Evolutionary conservation across 2,329 filamentous ascomycete genomes (phyloP).

Genomic region (Neofusicoccum sp.): DNA sequence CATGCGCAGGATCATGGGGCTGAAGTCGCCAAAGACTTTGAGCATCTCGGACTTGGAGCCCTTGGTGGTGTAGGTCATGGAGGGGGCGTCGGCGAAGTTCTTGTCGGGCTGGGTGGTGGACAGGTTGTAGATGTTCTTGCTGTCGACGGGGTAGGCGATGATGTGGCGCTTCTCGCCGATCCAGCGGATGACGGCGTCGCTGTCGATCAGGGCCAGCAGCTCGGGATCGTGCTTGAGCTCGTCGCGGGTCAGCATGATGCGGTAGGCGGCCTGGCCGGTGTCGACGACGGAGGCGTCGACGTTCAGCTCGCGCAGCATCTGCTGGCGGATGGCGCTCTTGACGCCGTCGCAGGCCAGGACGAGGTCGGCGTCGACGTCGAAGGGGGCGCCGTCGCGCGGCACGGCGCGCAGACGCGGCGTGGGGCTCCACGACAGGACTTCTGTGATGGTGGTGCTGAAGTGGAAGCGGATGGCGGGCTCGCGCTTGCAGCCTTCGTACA

Average conservation of each 20-base stretch:
- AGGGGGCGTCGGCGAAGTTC: slow-evolving; percentile 57
- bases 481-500: slow-evolving; percentile 68
- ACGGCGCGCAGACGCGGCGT: slow-evolving; percentile 60
- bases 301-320: slow-evolving; percentile 56
- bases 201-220: slow-evolving; percentile 64
- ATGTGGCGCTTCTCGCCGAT: slow-evolving; percentile 73
- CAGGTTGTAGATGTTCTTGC: slow-evolving; percentile 66
- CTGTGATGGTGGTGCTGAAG: slow-evolving; percentile 58
- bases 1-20: slow-evolving; percentile 60
- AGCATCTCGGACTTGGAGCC: slow-evolving; percentile 62
- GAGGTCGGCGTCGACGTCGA: slow-evolving; percentile 51
- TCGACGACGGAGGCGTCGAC: slow-evolving; percentile 59
- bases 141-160: slow-evolving; percentile 72
- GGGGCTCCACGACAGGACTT: slow-evolving; percentile 59
- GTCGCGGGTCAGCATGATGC: slow-evolving; percentile 70
- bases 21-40: slow-evolving; percentile 59
- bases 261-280: slow-evolving; percentile 74
- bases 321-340: slow-evolving; percentile 46
- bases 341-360: slow-evolving; percentile 50
- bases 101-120: slow-evolving; percentile 61
- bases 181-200: slow-evolving; percentile 69
- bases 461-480: slow-evolving; percentile 66
- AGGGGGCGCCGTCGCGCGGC: slow-evolving; percentile 56
- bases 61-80: slow-evolving; percentile 62
- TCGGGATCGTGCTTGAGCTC: slow-evolving; percentile 67